These are phyloP conservation scores for Didymella lethalis DNA, from an alignment of 2,329 filamentous ascomycete genomes.

Conservation along the genomic window DNA sequence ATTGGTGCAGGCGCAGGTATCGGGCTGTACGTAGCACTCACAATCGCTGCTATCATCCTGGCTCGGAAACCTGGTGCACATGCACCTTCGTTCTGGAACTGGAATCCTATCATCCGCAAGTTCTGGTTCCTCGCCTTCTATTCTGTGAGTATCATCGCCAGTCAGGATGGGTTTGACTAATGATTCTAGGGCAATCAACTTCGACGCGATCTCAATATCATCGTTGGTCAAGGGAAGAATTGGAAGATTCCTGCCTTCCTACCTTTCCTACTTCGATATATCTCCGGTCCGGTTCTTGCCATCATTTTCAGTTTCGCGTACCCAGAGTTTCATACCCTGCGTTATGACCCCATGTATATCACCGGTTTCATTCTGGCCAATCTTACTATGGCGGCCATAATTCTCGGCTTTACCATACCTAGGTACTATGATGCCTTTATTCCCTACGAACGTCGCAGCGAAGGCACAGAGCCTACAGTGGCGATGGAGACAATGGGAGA, in stretches of 20 bases:
- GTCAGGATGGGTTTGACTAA: background rate
- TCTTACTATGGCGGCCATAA: slow-evolving; percentile 55
- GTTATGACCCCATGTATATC: slow-evolving; percentile 49
- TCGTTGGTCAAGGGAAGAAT: slow-evolving; percentile 63
- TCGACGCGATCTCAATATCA: slow-evolving; percentile 62
- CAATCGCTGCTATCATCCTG: slow-evolving; percentile 52
- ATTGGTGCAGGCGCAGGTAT: slow-evolving; percentile 62
- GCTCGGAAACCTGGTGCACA: slow-evolving; percentile 54
- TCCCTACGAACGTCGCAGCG: slow-evolving; percentile 55
- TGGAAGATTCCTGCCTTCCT: slow-evolving; percentile 64
- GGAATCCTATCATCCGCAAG: slow-evolving; percentile 49
- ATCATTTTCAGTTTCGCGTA: slow-evolving; percentile 49
- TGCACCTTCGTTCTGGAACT: slow-evolving; percentile 55
- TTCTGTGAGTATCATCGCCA: slow-evolving; percentile 55
- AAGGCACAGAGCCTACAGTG: slow-evolving; percentile 53
- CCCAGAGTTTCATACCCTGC: slow-evolving; percentile 43
- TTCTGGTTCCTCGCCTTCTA: slow-evolving; percentile 66
- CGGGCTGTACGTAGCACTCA: slow-evolving; percentile 59
- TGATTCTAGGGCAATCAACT: slow-evolving; percentile 63
- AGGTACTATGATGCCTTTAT: slow-evolving; percentile 64
- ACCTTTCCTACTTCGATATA: slow-evolving; percentile 54
- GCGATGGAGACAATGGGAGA: slow-evolving; percentile 41
- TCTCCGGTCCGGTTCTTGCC: slow-evolving; percentile 43
- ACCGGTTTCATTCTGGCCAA: slow-evolving; percentile 44
- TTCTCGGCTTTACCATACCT: slow-evolving; percentile 61